Evolutionary conservation across 2,329 filamentous ascomycete genomes (phyloP), one percentile per base, ranked within the genome.

Genomic region (Sarocladium brachiariae): DNA sequence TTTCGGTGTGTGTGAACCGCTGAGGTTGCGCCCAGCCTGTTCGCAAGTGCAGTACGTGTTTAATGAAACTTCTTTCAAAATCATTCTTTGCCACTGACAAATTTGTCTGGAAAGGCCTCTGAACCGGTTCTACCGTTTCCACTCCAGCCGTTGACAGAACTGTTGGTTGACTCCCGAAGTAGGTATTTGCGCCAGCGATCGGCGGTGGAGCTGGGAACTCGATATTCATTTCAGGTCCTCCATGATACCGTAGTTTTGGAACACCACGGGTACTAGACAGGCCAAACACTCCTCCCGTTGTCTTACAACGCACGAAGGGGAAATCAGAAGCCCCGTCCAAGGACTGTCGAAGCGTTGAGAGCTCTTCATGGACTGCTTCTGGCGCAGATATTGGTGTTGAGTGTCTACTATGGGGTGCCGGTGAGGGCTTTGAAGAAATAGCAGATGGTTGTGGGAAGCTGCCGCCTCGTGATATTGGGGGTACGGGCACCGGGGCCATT

Each of bases 141-240:
- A 21, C 7, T 18, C 18, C 3, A 14, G n/a, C 23, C 11, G 19
- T 9, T 13, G 25, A 14, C 10, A 9, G 30, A 13, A 14, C 3
- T 8, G 56, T 34, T 53, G 52, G 14, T 57, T 30, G 24, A 24
- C 14, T 31, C 38, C 63, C 63, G 53, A 72, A 68, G 51, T 61
- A 70, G 2, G 68, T 70, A 45, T 70, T 65, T 16, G 67, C 57
- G 34, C 68, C 63, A 10, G 57, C 54, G 24, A 70, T 61, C 3
- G 68, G 68, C 52, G 64, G 54, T 8, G 65, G 65, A 1, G 53
- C 53, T 14, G 57, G 41, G 9, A 54, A 53, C n/a, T 35, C n/a
- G 27, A 10, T 14, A 25, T 23, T 5, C 27, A 33, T 14, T 8
- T 21, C 16, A 33, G 25, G 43, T 11, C 24, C 14, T 39, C 11